Conservation (phyloP, 73 alveolate species). For the Tetrahymena elliotti region DNA sequence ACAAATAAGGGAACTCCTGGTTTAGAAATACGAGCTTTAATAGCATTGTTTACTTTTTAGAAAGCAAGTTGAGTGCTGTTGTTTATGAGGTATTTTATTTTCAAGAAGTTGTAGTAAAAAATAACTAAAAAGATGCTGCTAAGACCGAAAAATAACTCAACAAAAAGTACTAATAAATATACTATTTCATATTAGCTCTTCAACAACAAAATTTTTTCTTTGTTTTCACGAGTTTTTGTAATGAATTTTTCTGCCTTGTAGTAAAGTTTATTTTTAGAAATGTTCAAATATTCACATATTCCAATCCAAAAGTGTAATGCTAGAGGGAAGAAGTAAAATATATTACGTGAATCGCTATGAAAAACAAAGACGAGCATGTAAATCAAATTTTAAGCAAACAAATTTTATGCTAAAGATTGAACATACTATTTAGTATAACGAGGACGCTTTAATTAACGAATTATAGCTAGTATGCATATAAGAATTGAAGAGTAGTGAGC, state of each 20-base stretch:
- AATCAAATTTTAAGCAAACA: not conserved
- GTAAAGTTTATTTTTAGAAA: not conserved
- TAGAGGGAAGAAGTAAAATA: not conserved
- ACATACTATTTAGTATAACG: not conserved
- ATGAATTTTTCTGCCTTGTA: not conserved
- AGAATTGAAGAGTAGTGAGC: not conserved
- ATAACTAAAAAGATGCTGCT: not conserved
- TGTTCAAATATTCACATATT: not conserved
- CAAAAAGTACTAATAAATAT: not conserved
- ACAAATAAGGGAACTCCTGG: not conserved
- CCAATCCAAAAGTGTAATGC: not conserved
- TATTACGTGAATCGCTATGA: not conserved
- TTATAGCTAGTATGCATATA: not conserved
- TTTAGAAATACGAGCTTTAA: not conserved
- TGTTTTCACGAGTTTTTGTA: not conserved
- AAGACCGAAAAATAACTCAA: not conserved
- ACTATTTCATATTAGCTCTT: not conserved
- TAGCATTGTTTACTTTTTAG: not conserved
- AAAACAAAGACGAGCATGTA: not conserved
- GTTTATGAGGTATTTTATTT: not conserved
- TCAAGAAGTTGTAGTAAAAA: not conserved
- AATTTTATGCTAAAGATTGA: not conserved
- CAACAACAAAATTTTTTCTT: not conserved
- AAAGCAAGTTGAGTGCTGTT: not conserved
- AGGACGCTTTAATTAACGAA: not conserved